These are phyloP conservation scores for Paspalum notatum DNA, from an alignment of 176 grass and related monocot species.

Conservation along the genomic window DNA sequence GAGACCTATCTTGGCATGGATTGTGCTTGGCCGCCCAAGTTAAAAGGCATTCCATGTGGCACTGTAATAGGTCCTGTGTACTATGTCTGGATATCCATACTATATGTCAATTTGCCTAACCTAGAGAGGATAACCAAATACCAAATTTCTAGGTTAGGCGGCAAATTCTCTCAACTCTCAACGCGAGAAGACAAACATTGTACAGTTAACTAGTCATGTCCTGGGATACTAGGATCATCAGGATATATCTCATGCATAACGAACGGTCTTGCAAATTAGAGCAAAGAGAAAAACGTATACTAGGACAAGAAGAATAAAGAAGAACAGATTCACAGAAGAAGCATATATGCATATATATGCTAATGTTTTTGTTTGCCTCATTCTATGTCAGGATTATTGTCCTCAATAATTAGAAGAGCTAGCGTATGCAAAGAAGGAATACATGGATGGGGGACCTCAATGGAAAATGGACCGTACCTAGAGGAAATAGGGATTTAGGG, in stretches of 20 bases:
- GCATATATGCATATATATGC: background rate
- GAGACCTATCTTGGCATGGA: background rate
- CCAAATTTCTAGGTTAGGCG: background rate
- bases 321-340: too few relatives aligned
- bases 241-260: background rate
- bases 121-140: background rate
- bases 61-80: constrained; percentile 16
- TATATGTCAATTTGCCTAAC: constrained; percentile 25
- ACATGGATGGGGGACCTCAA: background rate
- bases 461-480: background rate
- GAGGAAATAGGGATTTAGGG: background rate
- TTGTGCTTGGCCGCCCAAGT: constrained; percentile 11
- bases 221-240: background rate
- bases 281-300: background rate
- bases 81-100: background rate
- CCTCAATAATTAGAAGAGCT: background rate
- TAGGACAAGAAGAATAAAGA: background rate
- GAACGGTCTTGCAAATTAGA: background rate
- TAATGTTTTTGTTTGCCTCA: background rate
- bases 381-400: background rate
- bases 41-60: constrained; percentile 8
- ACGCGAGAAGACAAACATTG: background rate
- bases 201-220: background rate
- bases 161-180: constrained; percentile 4
- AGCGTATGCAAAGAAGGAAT: background rate